phyloP scores from a whole-genome alignment of 768 basidiomycete species.

The Chlorophyllum brunneum region DNA sequence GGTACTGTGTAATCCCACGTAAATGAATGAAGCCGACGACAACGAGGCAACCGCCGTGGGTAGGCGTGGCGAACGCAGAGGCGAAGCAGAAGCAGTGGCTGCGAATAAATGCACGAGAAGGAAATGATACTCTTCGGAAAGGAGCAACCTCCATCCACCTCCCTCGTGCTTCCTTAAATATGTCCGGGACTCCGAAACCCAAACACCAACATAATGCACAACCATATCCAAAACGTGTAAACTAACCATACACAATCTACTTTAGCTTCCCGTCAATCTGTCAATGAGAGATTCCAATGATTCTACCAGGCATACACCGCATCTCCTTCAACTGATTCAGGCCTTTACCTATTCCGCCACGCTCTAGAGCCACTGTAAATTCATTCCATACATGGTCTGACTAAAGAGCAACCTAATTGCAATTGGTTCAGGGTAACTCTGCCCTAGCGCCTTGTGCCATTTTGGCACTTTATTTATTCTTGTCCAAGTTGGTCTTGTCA shows the following conservation, averaged over 20 bases:
- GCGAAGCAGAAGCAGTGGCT: neutral
- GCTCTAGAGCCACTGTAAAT: too few relatives aligned
- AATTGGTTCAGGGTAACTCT: neutral
- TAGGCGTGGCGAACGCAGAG: neutral
- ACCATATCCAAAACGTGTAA: neutral
- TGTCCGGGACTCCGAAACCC: neutral
- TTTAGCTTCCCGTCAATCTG: constrained; percentile 11
- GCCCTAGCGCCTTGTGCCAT: neutral
- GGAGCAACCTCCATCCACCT: neutral
- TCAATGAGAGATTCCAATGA: neutral
- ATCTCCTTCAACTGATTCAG: too few relatives aligned
- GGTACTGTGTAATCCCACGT: too few relatives aligned
- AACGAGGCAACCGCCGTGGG: too few relatives aligned
- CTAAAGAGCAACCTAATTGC: too few relatives aligned
- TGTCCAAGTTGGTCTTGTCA: too few relatives aligned
- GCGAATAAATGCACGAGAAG: too few relatives aligned
- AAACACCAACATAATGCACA: neutral
- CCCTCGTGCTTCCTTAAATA: neutral
- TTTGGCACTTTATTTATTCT: neutral
- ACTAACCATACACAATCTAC: too few relatives aligned
- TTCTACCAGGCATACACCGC: too few relatives aligned
- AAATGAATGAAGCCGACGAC: too few relatives aligned
- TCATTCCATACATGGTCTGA: too few relatives aligned
- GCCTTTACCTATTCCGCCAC: neutral
- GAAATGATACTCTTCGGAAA: too few relatives aligned